Evolutionary conservation across 208 protist genomes (phyloP), one percentile per base, ranked within the genome.

Genomic region (Trypanosoma lewisi): DNA sequence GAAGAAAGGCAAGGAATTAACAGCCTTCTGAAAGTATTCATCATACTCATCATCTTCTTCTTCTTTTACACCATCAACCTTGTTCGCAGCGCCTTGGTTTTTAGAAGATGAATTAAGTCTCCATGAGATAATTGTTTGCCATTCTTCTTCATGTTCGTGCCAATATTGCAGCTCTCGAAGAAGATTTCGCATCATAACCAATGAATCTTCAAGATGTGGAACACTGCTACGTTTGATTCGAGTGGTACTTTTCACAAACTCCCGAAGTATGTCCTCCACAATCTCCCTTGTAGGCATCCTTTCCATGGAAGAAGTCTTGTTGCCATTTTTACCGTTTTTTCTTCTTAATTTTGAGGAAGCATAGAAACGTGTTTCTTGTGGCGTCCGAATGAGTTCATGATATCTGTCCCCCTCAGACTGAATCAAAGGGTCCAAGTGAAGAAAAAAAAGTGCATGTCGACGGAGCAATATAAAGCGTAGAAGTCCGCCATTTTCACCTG

Each of bases 151-250:
- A 60, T 85, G 74, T 4, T 59, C 56, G 50, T 76, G 44, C 77
- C 83, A 83, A 44, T 87, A 83, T 4, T 53, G 36, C 51, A 87
- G 33, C 60, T 87, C 77, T 30, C 61, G 51, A 17, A 85, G 7
- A 17, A 75, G 70, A 63, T 89, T 89, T 58, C 78, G 49, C 25
- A 47, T 19, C 23, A 61, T 47, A 8, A 8, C 17, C 21, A 0
- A 23, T 42, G 0, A 52, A 52, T 52, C 31, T 7, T 52, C 48
- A 25, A 28, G 5, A 3, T 47, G 23, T 47, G 16, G 5, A 41
- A 16, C 14, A 41, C 14, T 41, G 14, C 14, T 41, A 7, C 14
- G 9, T 16, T 41, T 41, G 14, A 7, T 41, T 7, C 36, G 6
- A 0, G 30, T 27, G 7, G 60, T 67, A 44, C 39, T 48, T 16